Percentiles rank a stretch among this genome's conserved stretches.
Evolutionary conservation across 2,329 filamentous ascomycete genomes (phyloP).

Genomic region (Colletotrichum siamense): DNA sequence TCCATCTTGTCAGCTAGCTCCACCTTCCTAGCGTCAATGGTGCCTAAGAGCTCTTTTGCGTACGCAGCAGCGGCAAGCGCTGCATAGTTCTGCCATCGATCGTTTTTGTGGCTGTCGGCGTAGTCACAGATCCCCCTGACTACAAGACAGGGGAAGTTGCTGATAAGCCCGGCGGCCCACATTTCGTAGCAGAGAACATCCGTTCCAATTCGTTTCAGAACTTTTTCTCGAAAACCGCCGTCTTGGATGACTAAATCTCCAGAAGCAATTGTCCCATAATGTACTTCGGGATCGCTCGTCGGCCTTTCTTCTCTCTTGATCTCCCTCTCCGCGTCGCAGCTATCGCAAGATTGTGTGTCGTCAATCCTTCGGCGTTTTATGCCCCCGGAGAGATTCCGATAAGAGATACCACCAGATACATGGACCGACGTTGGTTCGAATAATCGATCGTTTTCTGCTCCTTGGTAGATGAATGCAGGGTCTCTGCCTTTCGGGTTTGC

Average conservation of each 20-base stretch:
- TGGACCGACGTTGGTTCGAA: slow-evolving; percentile 16
- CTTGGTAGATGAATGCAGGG: slow-evolving; percentile 10
- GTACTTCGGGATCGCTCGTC: slow-evolving; percentile 10
- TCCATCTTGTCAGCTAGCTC: too few species aligned
- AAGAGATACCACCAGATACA: background rate
- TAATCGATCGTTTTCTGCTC: slow-evolving; percentile 18
- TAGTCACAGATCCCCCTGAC: slow-evolving; percentile 36
- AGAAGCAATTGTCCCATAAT: slow-evolving; percentile 32
- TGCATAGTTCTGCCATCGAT: slow-evolving; percentile 28
- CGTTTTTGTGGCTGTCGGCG: slow-evolving; percentile 31
- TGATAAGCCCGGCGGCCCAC: slow-evolving; percentile 25
- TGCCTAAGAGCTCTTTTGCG: slow-evolving; percentile 1
- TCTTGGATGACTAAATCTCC: slow-evolving; percentile 42
- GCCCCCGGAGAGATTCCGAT: background rate
- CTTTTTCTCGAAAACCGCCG: slow-evolving; percentile 32
- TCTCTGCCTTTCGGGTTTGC: background rate
- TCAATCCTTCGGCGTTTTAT: background rate
- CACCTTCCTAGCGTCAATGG: rapidly evolving
- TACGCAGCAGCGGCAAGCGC: slow-evolving; percentile 26
- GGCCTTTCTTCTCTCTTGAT: background rate
- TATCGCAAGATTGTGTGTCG: background rate
- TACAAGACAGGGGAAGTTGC: slow-evolving; percentile 26
- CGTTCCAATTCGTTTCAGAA: background rate
- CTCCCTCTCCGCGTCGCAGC: slow-evolving; percentile 1
- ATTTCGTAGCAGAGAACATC: slow-evolving; percentile 24